Evolutionary conservation across 2,329 filamentous ascomycete genomes (phyloP), one percentile per base, ranked within the genome.

Genomic region (Westerdykella ornata): DNA sequence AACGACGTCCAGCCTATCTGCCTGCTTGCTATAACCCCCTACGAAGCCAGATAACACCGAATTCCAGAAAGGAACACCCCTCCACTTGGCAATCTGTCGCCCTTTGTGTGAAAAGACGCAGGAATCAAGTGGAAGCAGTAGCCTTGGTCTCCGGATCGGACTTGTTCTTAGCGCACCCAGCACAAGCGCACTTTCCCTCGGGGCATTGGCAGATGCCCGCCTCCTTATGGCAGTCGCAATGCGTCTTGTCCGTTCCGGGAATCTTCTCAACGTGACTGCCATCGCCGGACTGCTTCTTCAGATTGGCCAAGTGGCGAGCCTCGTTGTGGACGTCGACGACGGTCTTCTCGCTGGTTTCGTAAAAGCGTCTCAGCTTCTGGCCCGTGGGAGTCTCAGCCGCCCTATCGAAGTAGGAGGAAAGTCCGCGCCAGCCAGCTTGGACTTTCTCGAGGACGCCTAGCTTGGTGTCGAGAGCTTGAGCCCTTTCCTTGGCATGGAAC

Each of bases 331-430:
- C 92, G 63, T 98, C 92, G 57, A 88, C 76, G 22, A 96, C 88
- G 70, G 97, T 89, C 72, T 88, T 88, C 65, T 84, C 82, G 49
- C 85, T 79, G 54, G 87, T 75, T 6, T 82, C 77, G 71, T 98
- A 98, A 72, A 98, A 98, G 48, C 82, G 74, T 54, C 86, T 84
- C 46, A 98, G 72, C 70, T 84, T 88, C 73, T 89, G 81, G 54
- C 92, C 92, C 1, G 88, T 94, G 8, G 88, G 88, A 0, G 88
- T 94, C 63, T 77, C 83, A 43, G 82, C 73, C 2, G 90, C 90
- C 77, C 94, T 94, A 71, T 97, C 90, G 62, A 96, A 97, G 78
- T 97, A 98, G 11, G 84, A 88, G 66, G 74, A 75, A 46, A 97
- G 65, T 26, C 87, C 85, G 32, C 75, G 74, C 73, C 76, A 82